Evolutionary conservation across 2,329 filamentous ascomycete genomes (phyloP), one percentile per base, ranked within the genome.

Genomic region (Fusarium proliferatum): DNA sequence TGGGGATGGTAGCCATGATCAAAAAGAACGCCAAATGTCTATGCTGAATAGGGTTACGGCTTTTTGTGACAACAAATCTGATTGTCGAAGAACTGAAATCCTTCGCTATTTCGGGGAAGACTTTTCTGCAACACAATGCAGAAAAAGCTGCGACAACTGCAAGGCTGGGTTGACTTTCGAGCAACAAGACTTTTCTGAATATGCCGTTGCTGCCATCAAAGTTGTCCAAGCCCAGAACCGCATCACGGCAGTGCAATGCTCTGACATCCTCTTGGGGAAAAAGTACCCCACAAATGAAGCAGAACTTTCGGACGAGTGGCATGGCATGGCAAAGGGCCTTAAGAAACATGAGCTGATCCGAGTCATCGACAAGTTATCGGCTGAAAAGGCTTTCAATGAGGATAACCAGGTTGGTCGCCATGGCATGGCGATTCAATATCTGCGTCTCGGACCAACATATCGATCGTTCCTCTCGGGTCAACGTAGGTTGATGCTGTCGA

Each of bases 81-180:
- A 97, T 76, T 99, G 96, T 80, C 92, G 96, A 71, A 89, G 96
- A 68, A 92, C 93, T 3, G 94, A 97, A 81, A 92, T 99, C 21
- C 89, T 99, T 39, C 89, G 89, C n/a, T 99, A 99, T 82, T 99
- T 99, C 85, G 95, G 93, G 64, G 97, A 99, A 81, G 86, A 87
- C 2, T 99, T 98, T 80, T 85, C 89, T 58, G 86, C 87, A 42
- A 88, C 89, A 17, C 88, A 94, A 58, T 99, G 96, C 82, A 86
- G 90, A 55, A 86, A 88, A 57, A 88, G 88, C 2, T 99, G 96
- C 82, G 97, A 99, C 84, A 98, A 97, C 80, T 99, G 96, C 86
- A 90, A 88, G 72, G 93, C 91, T 6, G 90, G 90, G 30, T 86
- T 89, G 51, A 87, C 88, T 7, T 96, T 94, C 77, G 91, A 95